Evolutionary conservation across 306 rosid genomes (phyloP).

Genomic region (Vigna reflexopilosa): DNA sequence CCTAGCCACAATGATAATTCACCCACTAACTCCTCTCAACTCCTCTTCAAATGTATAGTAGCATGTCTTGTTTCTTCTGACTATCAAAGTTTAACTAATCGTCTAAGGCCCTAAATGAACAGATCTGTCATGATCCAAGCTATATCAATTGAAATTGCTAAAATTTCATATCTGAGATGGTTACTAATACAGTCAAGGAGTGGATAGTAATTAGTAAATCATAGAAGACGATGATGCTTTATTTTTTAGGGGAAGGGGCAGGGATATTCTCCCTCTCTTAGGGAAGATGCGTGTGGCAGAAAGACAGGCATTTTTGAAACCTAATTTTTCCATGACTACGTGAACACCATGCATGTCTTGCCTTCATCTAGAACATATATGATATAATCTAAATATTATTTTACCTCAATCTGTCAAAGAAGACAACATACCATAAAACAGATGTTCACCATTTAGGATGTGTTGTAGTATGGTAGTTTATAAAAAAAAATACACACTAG

Average conservation of each 20-base stretch:
- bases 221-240: no score
- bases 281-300: conserved; percentile 17
- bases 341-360: background rate
- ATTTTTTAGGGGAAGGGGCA: no score
- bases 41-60: no score
- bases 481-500: background rate
- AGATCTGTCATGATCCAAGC: no score
- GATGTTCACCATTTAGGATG: background rate
- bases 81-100: no score
- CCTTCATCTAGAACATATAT: conserved; percentile 19
- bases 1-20: no score
- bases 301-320: background rate
- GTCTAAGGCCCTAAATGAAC: no score
- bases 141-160: no score
- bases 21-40: no score
- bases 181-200: conserved; percentile 4
- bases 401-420: conserved; percentile 23
- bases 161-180: no score
- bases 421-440: conserved; percentile 21
- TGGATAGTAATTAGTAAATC: no score
- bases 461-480: conserved; percentile 5
- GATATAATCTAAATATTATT: conserved; percentile 31
- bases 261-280: background rate
- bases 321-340: conserved; percentile 22
- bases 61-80: no score